Evolutionary conservation across 2,329 filamentous ascomycete species (phyloP), one percentile per base, ranked within the genome.

Genomic region (Pseudogymnoascus sp.): DNA sequence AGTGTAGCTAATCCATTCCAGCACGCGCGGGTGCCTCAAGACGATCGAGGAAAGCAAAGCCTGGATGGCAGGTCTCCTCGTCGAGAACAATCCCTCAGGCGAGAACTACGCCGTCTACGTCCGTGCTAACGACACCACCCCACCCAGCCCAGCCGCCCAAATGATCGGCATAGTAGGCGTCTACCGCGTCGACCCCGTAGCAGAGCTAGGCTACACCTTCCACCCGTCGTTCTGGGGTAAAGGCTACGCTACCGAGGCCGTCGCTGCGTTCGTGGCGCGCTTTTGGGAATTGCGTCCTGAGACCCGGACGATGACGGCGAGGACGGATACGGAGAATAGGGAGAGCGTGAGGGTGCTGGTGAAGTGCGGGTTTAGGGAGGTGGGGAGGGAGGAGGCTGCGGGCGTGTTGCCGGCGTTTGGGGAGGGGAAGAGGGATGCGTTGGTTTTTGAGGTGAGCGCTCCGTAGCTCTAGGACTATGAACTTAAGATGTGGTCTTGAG

Each of bases 341-440:
- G 65, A 64, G 25, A 72, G 69, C 42, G 66, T 64, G 15, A 66
- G 65, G 35, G 70, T 72, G 3, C 27, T 72, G 60, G 59, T 63
- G 59, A 72, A 71, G 51, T 68, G 68, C 65, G 69, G 69, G 5
- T 72, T 71, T 48, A 62, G 36, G 25, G 59, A 66, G 48, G 59
- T 61, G 31, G 39, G 61, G 61, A 55, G 27, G 36, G 25, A 38
- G 25, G 61, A 62, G 38, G 64, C 31, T 15, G 21, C 31, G 21
- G 21, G 31, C 10, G 44, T 51, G 44, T 12, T 51, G 27, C 44
- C 27, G n/a, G 27, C 44, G 13, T 8, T 51, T 17, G 27, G 27
- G 44, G 59, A 29, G 33, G 59, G 27, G 17, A 44, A 21, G 38
- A 61, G 38, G 38, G 21, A 55, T 7, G 62, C 61, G 31, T 61